A percentile compares a stretch with the other conserved stretches of the same genome.
Conservation (phyloP, 2,329 filamentous ascomycete genomes). For the Pseudogymnoascus sp. region DNA sequence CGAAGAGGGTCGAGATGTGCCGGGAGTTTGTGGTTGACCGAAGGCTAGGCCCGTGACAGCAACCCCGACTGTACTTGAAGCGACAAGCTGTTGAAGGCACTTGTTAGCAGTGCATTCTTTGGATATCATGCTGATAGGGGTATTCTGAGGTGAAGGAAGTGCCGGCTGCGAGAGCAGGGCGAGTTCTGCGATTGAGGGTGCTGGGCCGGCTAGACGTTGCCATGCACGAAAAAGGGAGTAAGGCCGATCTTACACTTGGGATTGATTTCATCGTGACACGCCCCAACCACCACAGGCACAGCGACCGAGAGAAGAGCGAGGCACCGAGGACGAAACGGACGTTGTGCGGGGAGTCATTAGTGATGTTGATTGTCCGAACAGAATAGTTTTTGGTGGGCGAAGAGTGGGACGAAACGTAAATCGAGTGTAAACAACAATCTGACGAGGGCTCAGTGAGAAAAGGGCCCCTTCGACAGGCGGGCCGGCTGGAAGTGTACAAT, state of each 20-base stretch:
- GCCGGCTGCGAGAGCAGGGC: background rate
- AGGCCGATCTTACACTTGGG: conserved; percentile 13
- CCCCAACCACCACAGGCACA: conserved; percentile 8
- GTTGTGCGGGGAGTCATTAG: conserved; percentile 11
- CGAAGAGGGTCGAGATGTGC: conserved; percentile 22
- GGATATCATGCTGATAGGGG: background rate
- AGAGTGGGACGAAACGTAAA: conserved; percentile 7
- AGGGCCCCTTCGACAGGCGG: background rate
- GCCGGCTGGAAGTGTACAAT: background rate
- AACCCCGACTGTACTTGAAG: conserved; percentile 30
- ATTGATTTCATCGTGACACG: conserved; percentile 15
- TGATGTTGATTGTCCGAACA: conserved; percentile 4
- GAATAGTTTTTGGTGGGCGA: conserved; percentile 9
- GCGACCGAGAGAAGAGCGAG: conserved; percentile 11
- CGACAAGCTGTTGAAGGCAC: conserved; percentile 26
- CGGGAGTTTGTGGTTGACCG: conserved; percentile 25
- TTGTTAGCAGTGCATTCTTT: background rate
- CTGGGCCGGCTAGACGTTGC: background rate
- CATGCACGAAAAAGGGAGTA: conserved; percentile 8
- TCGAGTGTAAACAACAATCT: conserved; percentile 8
- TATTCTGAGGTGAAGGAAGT: background rate
- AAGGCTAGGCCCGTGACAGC: conserved; percentile 29
- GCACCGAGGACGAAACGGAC: conserved; percentile 9
- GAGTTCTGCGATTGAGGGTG: background rate
- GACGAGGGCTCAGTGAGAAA: conserved; percentile 4